These are phyloP conservation scores for Apiospora rasikravindrae DNA, from an alignment of 2,329 filamentous ascomycete genomes.

Conservation along the genomic window DNA sequence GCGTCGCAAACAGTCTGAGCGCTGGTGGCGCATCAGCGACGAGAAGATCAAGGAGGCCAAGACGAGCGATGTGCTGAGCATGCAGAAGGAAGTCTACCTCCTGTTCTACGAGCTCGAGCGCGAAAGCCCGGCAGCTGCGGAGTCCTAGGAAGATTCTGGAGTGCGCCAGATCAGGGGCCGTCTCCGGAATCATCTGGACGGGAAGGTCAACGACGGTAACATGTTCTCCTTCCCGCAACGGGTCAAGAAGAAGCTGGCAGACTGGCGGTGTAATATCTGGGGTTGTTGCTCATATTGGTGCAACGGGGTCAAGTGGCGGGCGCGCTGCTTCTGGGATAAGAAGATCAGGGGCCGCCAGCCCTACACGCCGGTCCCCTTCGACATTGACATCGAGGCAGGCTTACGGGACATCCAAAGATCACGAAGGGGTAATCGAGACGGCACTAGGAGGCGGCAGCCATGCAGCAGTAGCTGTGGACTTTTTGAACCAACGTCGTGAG, in stretches of 20 bases:
- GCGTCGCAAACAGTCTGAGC: conserved; percentile 67
- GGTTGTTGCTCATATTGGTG: background rate
- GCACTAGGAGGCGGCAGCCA: background rate
- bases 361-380: background rate
- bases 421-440: background rate
- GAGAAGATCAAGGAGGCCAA: conserved; percentile 96
- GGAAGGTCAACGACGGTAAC: background rate
- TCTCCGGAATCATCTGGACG: background rate
- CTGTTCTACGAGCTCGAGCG: conserved; percentile 91
- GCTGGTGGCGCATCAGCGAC: conserved; percentile 98
- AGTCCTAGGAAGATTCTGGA: conserved; percentile 21
- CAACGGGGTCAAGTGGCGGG: background rate
- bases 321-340: background rate
- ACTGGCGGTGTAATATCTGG: background rate
- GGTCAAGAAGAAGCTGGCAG: background rate
- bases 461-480: background rate
- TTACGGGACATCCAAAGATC: background rate
- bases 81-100: conserved; percentile 96
- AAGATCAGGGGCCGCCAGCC: background rate
- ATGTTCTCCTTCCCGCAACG: background rate
- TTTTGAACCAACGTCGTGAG: background rate
- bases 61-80: conserved; percentile 85
- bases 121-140: conserved; percentile 30
- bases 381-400: background rate
- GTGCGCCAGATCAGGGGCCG: background rate